Conservation (phyloP, 1,284 basidiomycete species). For the Marasmius tenuissimus region DNA sequence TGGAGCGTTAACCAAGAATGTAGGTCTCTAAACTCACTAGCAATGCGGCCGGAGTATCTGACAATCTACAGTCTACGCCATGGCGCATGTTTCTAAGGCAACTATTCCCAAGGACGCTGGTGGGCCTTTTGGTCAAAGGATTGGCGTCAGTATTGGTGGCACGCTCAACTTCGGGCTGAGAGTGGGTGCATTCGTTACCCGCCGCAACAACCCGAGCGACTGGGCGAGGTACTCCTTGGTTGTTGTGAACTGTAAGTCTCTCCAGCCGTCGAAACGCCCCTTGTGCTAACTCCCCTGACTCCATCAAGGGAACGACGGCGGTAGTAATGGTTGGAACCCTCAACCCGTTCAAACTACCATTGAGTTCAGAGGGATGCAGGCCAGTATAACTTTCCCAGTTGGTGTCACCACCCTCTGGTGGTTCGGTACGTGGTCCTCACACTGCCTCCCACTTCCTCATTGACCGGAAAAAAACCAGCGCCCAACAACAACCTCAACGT, state of each 20-base stretch:
- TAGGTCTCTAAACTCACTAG: constrained; percentile 28
- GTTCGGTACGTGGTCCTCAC: constrained; percentile 18
- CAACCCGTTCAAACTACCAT: constrained; percentile 63
- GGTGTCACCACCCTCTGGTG: constrained; percentile 55
- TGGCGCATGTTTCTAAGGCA: constrained; percentile 75
- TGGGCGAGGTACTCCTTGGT: constrained; percentile 69
- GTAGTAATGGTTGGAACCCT: constrained; percentile 57
- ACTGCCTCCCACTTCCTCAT: constrained; percentile 35
- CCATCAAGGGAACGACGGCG: constrained; percentile 49
- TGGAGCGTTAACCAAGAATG: constrained; percentile 74
- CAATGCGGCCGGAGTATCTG: background rate
- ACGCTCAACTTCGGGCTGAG: constrained; percentile 55
- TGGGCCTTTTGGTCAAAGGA: constrained; percentile 68
- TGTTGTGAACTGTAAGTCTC: constrained; percentile 57
- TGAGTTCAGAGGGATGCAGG: constrained; percentile 69
- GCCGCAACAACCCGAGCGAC: constrained; percentile 51
- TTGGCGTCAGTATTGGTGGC: constrained; percentile 62
- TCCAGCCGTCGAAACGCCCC: background rate
- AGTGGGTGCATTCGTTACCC: constrained; percentile 66
- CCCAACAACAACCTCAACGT: background rate
- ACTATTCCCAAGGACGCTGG: constrained; percentile 65
- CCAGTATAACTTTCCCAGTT: constrained; percentile 69
- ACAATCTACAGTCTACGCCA: constrained; percentile 54
- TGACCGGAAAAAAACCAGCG: background rate
- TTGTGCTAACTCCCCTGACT: constrained; percentile 7